Base-by-base conservation (phyloP, 805 yeast genomes). In the Citeromyces matritensis region DNA sequence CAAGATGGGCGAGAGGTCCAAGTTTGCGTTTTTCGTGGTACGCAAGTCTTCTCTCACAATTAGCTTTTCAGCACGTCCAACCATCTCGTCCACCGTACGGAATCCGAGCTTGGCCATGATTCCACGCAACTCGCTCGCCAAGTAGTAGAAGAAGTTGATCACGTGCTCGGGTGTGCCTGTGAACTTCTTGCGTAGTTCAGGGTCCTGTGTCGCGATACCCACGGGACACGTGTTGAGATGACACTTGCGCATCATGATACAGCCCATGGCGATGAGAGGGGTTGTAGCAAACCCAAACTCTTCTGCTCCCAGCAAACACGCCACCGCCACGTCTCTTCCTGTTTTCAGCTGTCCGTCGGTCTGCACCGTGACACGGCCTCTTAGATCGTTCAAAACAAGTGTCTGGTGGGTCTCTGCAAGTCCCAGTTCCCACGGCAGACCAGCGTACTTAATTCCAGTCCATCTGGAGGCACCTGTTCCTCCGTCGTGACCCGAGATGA, bases 401-500 rank as follows among this genome's bases (percentile, higher is more conserved):
- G 98, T 91, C 64, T 88, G 98, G 52, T 88, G 98, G 13, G 97
- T 80, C 63, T 88, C 98, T 36, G 97, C 97, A 40, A 88, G 69
- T 51, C 98, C 98, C 45, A 88, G 69, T 58, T 88, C 98, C 98
- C 98, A 88, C 30, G 98, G 97, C 42, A 88, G 68, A 58, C 98
- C 97, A 36, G 98, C 95, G 52, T 86, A 77, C 55, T 86, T 86
- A 53, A 88, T 85, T 53, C 95, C 91, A 13, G 96, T 86, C 84
- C 93, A 83, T 55, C 93, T 73, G 37, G 95, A 88, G 37, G 98
- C 98, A 75, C 98, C 98, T 36, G 98, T 88, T 64, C 98, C 98
- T 71, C 98, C 98, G 57, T 88, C 97, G 50, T 93, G 96, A 48
- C 97, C 97, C 37, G 95, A 82, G 41, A 88, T 82, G 51, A 88